Base-by-base conservation (phyloP, 768 basidiomycete genomes). In the Suillus discolor region DNA sequence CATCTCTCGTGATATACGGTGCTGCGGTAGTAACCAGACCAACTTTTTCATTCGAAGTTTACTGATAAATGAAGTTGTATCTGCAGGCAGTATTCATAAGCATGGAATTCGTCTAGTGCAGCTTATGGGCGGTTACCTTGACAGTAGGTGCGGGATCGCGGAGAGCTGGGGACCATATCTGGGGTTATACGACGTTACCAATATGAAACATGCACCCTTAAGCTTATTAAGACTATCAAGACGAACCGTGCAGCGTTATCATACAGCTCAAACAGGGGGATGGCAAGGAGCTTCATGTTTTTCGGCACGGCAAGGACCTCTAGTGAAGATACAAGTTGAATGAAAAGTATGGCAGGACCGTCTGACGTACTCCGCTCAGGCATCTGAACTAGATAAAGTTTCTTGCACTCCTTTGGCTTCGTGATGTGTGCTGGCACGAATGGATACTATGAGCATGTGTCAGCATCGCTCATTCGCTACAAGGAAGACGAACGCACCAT, bases 251-350 rank as follows among this genome's bases (percentile, higher is more conserved):
- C 96, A 11, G 95, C 93, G 66, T 99, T 99, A 76, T 99, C 97
- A 74, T 99, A 99, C 16, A 99, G 82, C 78, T 99, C 97, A 73
- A 97, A 98, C 44, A 99, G 82, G 0, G 97, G 97, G 55, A 98
- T 94, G 20, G 96, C 97, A 49, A 97, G 88, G 9, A 99, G 87
- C 75, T 99, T 99, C 97, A 99, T 98, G 78, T 99, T 99, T 79
- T 93, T 94, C 0, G 97, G 97, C 4, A 99, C 96, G 0, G 96
- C 94, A 11, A 99, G 88, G 18, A 97, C 93, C 77, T 97, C 97
- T 98, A 77, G 25, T 65, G 36, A 62, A 62, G 23, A 25, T 41
- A 61, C 57, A n/a, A 57, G 31, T 36, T 51, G 8, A 54, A 63
- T 15, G 54, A 61, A 63, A 67, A 20, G 11, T 54, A 34, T 39